Conservation (phyloP, 208 protist genomes). For the Trypanosoma melophagium region DNA sequence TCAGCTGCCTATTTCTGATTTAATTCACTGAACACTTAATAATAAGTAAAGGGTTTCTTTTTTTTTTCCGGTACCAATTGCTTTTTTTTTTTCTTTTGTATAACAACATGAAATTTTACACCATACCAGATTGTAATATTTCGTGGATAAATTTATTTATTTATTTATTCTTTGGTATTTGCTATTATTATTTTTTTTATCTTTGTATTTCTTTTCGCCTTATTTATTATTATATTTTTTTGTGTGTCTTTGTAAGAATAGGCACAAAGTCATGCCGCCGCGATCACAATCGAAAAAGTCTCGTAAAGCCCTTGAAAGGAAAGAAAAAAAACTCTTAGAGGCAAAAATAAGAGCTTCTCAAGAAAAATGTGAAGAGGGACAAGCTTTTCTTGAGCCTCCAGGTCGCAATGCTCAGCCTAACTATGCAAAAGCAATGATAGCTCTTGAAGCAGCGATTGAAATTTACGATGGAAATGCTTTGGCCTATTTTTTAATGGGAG, state of each 20-base stretch:
- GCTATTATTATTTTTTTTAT: constrained; percentile 13
- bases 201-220: constrained; percentile 7
- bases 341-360: constrained; percentile 64
- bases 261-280: constrained; percentile 16
- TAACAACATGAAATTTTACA: too few relatives aligned
- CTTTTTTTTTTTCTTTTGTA: constrained; percentile 15
- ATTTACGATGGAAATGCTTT: constrained; percentile 62
- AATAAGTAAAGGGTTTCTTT: background rate
- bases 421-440: constrained; percentile 71
- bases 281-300: constrained; percentile 33
- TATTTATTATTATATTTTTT: too few relatives aligned
- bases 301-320: constrained; percentile 56
- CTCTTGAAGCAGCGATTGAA: constrained; percentile 75
- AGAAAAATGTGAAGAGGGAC: constrained; percentile 78
- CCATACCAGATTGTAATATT: too few relatives aligned
- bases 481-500: constrained; percentile 68
- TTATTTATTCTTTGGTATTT: background rate
- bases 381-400: constrained; percentile 60
- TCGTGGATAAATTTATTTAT: background rate
- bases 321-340: constrained; percentile 78
- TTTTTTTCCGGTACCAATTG: constrained; percentile 12
- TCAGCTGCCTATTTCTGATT: constrained; percentile 9
- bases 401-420: constrained; percentile 67
- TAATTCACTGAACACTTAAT: background rate
- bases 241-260: constrained; percentile 4